Base-by-base conservation (phyloP, 176 grass and related monocot species). In the Puya raimondii region DNA sequence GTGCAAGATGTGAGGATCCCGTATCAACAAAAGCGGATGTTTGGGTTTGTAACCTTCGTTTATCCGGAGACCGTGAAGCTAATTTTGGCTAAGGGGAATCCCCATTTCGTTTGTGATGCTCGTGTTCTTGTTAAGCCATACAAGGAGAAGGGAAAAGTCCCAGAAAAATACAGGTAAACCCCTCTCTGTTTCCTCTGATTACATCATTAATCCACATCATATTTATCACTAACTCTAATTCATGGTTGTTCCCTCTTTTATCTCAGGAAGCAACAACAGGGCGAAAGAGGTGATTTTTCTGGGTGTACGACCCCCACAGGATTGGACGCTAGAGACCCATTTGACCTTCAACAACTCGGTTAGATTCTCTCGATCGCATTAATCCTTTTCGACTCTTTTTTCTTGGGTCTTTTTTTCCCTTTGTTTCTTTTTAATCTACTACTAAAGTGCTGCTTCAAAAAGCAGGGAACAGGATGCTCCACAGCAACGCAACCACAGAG, bases 21-120 rank as follows among this genome's bases (percentile, higher is more conserved):
- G 13, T 97, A 92, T 79, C 93, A 97, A 82, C 93, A 92, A 81
- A 97, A 97, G 87, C 79, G 93, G 54, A 97, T 97, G 93, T 97
- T 97, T 58, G 93, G 93, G 2, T 97, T 97, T 70, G 93, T 97
- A 68, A 97, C 93, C 74, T 97, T 97, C 74, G 84, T 97, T 50
- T 97, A 92, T 71, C 86, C 88, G 1, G 92, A 96, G 70, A 96
- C 92, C 7, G 88, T 96, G 81, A 88, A 88, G 85, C 75, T 96
- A 53, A 96, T 96, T 71, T 74, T 96, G 27, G 92, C 88, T 7
- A 96, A 96, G 63, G 92, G 92, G 25, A 96, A 96, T 74, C 92
- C 92, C 1, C 92, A 96, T 63, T 96, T 96, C 76, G 90, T 96
- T 11, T 96, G 92, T 69, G 92, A 96, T 78, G 88, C 92, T 0